These are phyloP conservation scores for Fusarium siculi DNA, from an alignment of 2,329 filamentous ascomycete genomes.

Conservation along the genomic window DNA sequence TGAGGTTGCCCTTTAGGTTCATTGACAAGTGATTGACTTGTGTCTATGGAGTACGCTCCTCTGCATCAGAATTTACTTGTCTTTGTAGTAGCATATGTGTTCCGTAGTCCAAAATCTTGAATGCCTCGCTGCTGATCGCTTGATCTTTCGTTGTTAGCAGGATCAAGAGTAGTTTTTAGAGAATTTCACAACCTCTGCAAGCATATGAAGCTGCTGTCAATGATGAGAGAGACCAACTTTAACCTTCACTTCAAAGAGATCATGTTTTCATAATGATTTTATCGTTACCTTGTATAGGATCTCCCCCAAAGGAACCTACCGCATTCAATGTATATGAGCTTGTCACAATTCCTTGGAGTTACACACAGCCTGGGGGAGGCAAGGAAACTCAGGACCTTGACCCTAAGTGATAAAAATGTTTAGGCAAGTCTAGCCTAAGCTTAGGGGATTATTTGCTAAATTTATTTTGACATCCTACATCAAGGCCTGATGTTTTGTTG, in stretches of 20 bases:
- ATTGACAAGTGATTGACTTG: background rate
- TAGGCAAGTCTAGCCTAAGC: too few relatives aligned
- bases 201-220: background rate
- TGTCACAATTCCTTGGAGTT: background rate
- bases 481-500: too few relatives aligned
- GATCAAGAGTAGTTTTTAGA: background rate
- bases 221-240: background rate
- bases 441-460: too few relatives aligned
- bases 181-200: background rate
- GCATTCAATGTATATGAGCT: background rate
- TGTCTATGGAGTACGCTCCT: background rate
- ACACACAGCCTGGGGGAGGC: background rate
- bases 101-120: background rate
- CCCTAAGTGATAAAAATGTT: too few relatives aligned
- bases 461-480: too few relatives aligned
- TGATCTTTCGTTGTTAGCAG: background rate
- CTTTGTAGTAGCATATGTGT: background rate
- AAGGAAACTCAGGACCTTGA: too few relatives aligned
- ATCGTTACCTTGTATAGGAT: too few relatives aligned
- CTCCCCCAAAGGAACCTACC: too few relatives aligned
- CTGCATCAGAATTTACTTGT: background rate
- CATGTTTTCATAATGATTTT: background rate
- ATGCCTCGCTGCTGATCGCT: background rate
- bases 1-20: too few relatives aligned
- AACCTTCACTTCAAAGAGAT: background rate